These are phyloP conservation scores for Cordyceps javanica DNA, from an alignment of 2,329 filamentous ascomycete genomes.

Conservation along the genomic window DNA sequence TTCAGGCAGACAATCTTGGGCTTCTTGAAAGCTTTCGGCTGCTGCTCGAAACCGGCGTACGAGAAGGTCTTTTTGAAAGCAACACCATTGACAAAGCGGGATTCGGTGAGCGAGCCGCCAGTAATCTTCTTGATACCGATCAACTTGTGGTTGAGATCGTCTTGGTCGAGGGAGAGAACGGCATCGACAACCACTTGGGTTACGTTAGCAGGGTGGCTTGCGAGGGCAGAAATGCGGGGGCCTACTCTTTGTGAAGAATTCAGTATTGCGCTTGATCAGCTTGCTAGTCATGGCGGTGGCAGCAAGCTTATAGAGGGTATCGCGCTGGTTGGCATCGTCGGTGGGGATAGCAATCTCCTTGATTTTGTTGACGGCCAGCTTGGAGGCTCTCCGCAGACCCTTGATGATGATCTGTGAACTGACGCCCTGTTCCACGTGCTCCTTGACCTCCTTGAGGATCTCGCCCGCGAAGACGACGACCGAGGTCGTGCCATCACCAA, in stretches of 20 bases:
- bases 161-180: constrained; percentile 89
- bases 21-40: constrained; percentile 90
- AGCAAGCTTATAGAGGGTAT: constrained; percentile 84
- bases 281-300: constrained; percentile 99
- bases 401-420: constrained; percentile 98
- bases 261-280: constrained; percentile 93
- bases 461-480: constrained; percentile 97
- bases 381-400: constrained; percentile 78
- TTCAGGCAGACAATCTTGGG: constrained; percentile 97
- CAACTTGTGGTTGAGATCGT: constrained; percentile 94
- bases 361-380: constrained; percentile 96
- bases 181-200: constrained; percentile 91
- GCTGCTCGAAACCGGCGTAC: constrained; percentile 98
- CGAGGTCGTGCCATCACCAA: constrained; percentile 95
- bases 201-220: constrained; percentile 21
- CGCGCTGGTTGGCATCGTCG: constrained; percentile 73
- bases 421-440: constrained; percentile 92
- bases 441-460: constrained; percentile 93
- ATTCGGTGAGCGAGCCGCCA: constrained; percentile 91
- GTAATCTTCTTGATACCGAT: constrained; percentile 99
- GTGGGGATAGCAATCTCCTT: constrained; percentile 93
- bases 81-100: constrained; percentile 93
- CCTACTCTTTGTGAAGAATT: constrained; percentile 95
- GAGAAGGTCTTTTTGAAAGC: constrained; percentile 99
- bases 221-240: constrained; percentile 1